Conservation (phyloP, 108 stramenopile genomes). For the Bacterosira constricta region DNA sequence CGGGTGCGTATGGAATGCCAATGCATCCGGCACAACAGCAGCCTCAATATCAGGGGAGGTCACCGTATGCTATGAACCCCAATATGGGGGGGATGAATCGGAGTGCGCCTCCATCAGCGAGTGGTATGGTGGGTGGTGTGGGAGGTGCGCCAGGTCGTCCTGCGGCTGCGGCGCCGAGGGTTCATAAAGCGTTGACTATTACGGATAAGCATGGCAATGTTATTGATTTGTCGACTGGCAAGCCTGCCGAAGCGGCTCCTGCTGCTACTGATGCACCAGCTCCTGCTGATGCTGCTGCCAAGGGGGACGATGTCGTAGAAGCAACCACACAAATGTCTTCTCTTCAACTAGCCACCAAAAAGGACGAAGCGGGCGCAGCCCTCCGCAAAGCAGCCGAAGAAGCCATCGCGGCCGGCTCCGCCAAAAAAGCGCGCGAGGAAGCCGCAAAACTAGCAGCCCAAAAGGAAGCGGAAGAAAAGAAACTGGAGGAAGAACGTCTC, state of each 20-base stretch:
- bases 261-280: conserved; percentile 4
- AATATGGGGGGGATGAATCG: neutral
- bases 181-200: conserved; percentile 18
- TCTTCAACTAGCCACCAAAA: conserved; percentile 17
- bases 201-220: conserved; percentile 71
- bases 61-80: neutral
- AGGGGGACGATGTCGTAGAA: conserved; percentile 7
- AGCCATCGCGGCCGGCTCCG: conserved; percentile 55
- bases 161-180: neutral
- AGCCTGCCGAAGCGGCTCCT: conserved; percentile 1
- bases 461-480: conserved; percentile 11
- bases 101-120: neutral
- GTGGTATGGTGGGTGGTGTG: neutral
- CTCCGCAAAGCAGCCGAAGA: conserved; percentile 67
- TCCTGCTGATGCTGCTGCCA: neutral
- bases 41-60: neutral
- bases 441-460: conserved; percentile 24
- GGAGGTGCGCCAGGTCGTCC: neutral
- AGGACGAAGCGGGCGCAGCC: conserved; percentile 64
- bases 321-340: conserved; percentile 30
- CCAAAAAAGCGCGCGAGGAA: conserved; percentile 39
- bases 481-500: conserved; percentile 20
- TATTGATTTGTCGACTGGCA: conserved; percentile 49
- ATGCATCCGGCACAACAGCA: neutral
- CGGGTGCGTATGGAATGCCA: neutral